Evolutionary conservation across 495 filamentous ascomycete genomes (phyloP).

Genomic region (Penicillium desertorum): DNA sequence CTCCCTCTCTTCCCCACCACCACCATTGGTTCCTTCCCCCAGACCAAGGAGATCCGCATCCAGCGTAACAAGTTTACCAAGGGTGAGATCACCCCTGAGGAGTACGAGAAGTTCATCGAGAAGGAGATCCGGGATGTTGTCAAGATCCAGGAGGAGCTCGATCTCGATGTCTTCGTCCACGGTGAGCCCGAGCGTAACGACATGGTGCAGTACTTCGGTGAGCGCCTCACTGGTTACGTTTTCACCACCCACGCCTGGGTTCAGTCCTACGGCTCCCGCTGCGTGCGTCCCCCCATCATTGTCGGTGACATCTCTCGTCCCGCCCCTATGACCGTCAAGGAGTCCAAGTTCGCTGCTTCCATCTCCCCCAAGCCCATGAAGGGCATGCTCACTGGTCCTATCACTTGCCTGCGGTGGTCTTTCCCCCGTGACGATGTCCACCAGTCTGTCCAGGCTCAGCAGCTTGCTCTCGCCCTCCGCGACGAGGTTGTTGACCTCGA

Average conservation of each 20-base stretch:
- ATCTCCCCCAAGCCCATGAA: slow-evolving; percentile 99
- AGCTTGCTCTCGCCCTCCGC: slow-evolving; percentile 95
- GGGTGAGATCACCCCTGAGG: slow-evolving; percentile 82
- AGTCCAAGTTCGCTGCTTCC: slow-evolving; percentile 96
- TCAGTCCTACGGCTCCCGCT: slow-evolving; percentile 95
- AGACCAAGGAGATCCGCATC: slow-evolving; percentile 96
- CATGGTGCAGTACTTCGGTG: slow-evolving; percentile 99
- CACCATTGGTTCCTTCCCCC: slow-evolving; percentile 98
- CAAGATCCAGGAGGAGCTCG: slow-evolving; percentile 96
- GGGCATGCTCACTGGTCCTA: slow-evolving; percentile 99
- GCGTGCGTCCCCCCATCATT: slow-evolving; percentile 95
- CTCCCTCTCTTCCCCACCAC: slow-evolving; percentile 98
- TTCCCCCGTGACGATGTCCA: slow-evolving; percentile 99
- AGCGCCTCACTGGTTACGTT: slow-evolving; percentile 92
- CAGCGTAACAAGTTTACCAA: slow-evolving; percentile 97
- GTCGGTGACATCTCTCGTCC: slow-evolving; percentile 98
- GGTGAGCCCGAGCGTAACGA: slow-evolving; percentile 99
- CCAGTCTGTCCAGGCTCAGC: slow-evolving; percentile 97
- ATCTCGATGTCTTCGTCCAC: slow-evolving; percentile 93
- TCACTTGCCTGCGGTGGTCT: slow-evolving; percentile 98
- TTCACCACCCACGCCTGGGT: slow-evolving; percentile 99
- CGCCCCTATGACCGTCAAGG: slow-evolving; percentile 97
- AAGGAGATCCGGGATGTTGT: slow-evolving; percentile 92
- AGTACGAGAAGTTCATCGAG: slow-evolving; percentile 98
- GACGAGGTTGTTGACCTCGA: slow-evolving; percentile 98